phyloP scores from a whole-genome alignment of 2,329 filamentous ascomycete genomes.

The Xylaria multiplex region DNA sequence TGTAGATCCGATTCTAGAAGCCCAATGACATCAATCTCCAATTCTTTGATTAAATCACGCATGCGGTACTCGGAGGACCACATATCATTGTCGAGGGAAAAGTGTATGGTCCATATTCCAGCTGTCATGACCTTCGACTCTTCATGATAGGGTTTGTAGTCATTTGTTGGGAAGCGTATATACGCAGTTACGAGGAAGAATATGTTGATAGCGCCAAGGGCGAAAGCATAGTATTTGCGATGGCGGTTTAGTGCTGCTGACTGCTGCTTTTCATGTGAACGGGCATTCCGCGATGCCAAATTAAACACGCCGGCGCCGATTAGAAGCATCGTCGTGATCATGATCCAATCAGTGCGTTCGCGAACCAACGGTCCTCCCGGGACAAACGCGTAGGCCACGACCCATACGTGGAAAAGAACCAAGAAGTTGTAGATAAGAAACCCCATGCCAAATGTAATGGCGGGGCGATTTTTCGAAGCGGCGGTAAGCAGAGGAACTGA shows the following conservation, averaged over 20 bases:
- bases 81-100: slow-evolving; percentile 98
- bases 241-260: slow-evolving; percentile 53
- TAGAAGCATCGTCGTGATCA: slow-evolving; percentile 84
- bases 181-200: slow-evolving; percentile 84
- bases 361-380: slow-evolving; percentile 91
- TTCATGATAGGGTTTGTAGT: slow-evolving; percentile 89
- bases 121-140: slow-evolving; percentile 89
- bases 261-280: slow-evolving; percentile 53
- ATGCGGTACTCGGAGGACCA: slow-evolving; percentile 96
- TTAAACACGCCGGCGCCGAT: slow-evolving; percentile 89
- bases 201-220: slow-evolving; percentile 80
- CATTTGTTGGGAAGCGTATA: slow-evolving; percentile 89
- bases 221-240: slow-evolving; percentile 63
- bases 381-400: slow-evolving; percentile 97
- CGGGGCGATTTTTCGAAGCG: slow-evolving; percentile 80
- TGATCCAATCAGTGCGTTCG: slow-evolving; percentile 95
- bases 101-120: slow-evolving; percentile 99
- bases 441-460: slow-evolving; percentile 83
- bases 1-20: slow-evolving; percentile 92
- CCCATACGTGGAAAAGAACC: slow-evolving; percentile 98
- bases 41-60: slow-evolving; percentile 87
- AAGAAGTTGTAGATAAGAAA: slow-evolving; percentile 94
- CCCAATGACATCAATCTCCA: slow-evolving; percentile 98
- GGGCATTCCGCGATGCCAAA: slow-evolving; percentile 63
- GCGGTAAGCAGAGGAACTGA: slow-evolving; percentile 79